A percentile compares a stretch with the other conserved stretches of the same genome.
These are phyloP conservation scores for Cenchrus fungigraminus DNA, from an alignment of 176 grass and related monocot species.

Conservation along the genomic window DNA sequence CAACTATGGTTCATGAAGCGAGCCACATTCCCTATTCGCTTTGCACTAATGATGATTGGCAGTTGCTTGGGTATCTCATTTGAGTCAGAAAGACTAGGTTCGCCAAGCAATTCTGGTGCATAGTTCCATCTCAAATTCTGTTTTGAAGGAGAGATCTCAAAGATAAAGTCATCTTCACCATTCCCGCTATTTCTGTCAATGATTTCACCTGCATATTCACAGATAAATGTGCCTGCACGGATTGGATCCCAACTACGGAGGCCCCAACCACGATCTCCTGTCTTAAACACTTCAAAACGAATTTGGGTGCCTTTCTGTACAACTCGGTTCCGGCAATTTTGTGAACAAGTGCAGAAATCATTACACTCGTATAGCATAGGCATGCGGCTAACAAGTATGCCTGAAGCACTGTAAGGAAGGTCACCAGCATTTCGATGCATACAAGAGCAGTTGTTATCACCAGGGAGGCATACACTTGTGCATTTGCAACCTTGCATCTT, in stretches of 20 bases:
- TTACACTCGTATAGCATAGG: constrained; percentile 73
- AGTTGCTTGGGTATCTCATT: constrained; percentile 57
- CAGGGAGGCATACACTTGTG: constrained; percentile 61
- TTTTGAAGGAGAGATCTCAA: constrained; percentile 53
- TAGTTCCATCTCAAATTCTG: constrained; percentile 80
- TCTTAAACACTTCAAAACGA: constrained; percentile 90
- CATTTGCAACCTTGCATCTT: constrained; percentile 64
- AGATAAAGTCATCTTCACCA: constrained; percentile 64
- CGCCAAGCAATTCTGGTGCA: constrained; percentile 74
- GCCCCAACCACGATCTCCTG: constrained; percentile 70
- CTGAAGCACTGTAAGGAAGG: constrained; percentile 73
- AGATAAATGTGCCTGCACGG: constrained; percentile 80
- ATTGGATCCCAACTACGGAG: constrained; percentile 86
- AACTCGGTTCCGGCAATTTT: constrained; percentile 73
- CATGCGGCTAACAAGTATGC: constrained; percentile 71
- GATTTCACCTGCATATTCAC: constrained; percentile 81
- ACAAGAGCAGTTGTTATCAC: constrained; percentile 77
- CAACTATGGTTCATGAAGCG: constrained; percentile 94
- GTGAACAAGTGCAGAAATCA: constrained; percentile 60
- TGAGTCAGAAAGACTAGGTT: constrained; percentile 55
- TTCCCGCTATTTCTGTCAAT: constrained; percentile 49
- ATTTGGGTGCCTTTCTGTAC: constrained; percentile 70
- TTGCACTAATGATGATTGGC: constrained; percentile 66
- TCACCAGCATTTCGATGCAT: constrained; percentile 62
- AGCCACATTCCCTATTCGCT: constrained; percentile 64